phyloP scores from a whole-genome alignment of 1,139 yeast species.

The Hyphopichia wangnamkhiaoensis region DNA sequence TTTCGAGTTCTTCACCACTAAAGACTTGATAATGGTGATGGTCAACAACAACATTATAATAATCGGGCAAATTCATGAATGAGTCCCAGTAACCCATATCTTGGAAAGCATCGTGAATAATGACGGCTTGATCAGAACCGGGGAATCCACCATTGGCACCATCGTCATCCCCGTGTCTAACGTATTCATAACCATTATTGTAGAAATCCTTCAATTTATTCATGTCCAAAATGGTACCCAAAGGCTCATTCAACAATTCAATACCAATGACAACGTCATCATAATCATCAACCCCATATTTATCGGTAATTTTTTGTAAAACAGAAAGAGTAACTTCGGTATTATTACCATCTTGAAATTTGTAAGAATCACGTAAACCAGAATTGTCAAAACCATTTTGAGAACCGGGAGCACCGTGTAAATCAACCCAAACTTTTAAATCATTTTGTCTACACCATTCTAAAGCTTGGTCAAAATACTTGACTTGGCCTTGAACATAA shows the following conservation, averaged over 20 bases:
- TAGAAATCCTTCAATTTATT: constrained; percentile 58
- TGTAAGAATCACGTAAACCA: constrained; percentile 69
- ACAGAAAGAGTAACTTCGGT: constrained; percentile 54
- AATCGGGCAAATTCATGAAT: constrained; percentile 38
- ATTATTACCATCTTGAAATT: constrained; percentile 59
- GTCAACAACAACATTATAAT: constrained; percentile 74
- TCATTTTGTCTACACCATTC: constrained; percentile 67
- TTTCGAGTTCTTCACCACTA: constrained; percentile 57
- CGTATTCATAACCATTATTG: constrained; percentile 51
- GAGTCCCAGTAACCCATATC: constrained; percentile 63
- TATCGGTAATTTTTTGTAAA: constrained; percentile 44
- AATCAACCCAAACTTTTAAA: constrained; percentile 84
- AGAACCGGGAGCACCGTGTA: constrained; percentile 97
- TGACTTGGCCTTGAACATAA: constrained; percentile 81
- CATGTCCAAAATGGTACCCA: constrained; percentile 68
- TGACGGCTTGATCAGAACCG: constrained; percentile 52
- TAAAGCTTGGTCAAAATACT: constrained; percentile 72
- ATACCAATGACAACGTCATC: constrained; percentile 79
- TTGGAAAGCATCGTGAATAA: constrained; percentile 77
- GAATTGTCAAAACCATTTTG: constrained; percentile 97
- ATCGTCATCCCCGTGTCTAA: constrained; percentile 32
- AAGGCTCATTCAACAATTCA: constrained; percentile 87
- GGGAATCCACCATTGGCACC: constrained; percentile 33
- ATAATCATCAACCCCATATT: constrained; percentile 67
- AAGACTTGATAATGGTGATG: constrained; percentile 95